Conservation (phyloP, 129 eudicot species). For the Dittrichia graveolens region DNA sequence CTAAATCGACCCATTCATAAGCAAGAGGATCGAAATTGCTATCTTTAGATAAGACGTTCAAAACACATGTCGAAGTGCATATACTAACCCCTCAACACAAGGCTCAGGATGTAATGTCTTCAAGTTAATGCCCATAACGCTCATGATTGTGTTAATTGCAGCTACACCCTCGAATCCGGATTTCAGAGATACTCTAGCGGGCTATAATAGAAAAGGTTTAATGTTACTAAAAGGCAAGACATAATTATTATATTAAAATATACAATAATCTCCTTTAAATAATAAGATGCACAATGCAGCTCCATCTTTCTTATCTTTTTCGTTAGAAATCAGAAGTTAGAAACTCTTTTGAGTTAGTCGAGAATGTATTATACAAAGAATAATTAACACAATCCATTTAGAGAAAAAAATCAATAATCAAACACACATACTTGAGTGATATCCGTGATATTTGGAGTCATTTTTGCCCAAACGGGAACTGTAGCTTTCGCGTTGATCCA, state of each 20-base stretch:
- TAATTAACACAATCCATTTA: too few relatives aligned
- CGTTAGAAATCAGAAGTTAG: too few relatives aligned
- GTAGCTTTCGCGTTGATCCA: conserved; percentile 94
- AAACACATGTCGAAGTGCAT: background rate
- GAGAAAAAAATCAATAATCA: background rate
- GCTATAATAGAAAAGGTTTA: conserved; percentile 45
- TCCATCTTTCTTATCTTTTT: background rate
- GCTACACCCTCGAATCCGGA: conserved; percentile 93
- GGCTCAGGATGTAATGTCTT: conserved; percentile 95
- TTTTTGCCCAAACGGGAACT: conserved; percentile 99
- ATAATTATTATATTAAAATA: background rate
- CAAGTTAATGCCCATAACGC: conserved; percentile 98
- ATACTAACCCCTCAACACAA: conserved; percentile 94
- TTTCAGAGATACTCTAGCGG: conserved; percentile 78
- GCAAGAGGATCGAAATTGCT: background rate
- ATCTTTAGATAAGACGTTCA: background rate
- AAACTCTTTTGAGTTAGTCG: too few relatives aligned
- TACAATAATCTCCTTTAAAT: background rate
- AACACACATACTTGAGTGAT: conserved; percentile 62
- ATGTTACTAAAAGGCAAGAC: background rate
- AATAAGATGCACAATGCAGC: background rate
- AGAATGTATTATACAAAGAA: too few relatives aligned
- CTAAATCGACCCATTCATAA: background rate
- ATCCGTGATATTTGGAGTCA: conserved; percentile 97
- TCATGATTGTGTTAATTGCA: conserved; percentile 95